Percentiles rank a stretch among this genome's conserved stretches.
phyloP scores from a whole-genome alignment of 75 land plant species.

The Chamaecyparis obtusa region DNA sequence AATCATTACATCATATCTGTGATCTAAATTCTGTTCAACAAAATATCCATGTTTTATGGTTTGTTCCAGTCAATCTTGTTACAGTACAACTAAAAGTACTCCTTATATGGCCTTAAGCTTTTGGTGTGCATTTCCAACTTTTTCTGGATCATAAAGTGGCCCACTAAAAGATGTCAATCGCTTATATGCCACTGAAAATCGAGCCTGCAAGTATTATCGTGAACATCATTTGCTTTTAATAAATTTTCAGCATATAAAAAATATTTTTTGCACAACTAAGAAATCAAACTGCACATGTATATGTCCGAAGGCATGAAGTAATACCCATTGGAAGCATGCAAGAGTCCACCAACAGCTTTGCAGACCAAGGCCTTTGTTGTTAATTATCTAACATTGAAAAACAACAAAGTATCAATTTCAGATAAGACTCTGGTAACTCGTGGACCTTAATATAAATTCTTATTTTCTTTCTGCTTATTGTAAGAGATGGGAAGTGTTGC shows the following conservation, averaged over 20 bases:
- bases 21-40: not conserved
- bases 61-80: not conserved
- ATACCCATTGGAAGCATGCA: conserved; percentile 81
- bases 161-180: conserved; percentile 43
- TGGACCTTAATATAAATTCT: not conserved
- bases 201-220: conserved; percentile 27
- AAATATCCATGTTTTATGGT: not conserved
- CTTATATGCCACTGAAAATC: conserved; percentile 33
- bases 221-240: not conserved
- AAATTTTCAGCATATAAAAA: not conserved
- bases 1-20: not conserved
- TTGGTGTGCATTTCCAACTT: conserved; percentile 8
- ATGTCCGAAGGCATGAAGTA: not conserved
- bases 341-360: conserved; percentile 79
- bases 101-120: conserved; percentile 40
- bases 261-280: not conserved
- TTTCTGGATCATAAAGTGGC: conserved; percentile 31
- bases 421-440: not conserved
- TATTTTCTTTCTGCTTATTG: not conserved
- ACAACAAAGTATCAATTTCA: not conserved
- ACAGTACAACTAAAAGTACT: conserved; percentile 11
- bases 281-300: not conserved
- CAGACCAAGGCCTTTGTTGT: conserved; percentile 56
- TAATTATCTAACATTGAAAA: conserved; percentile 35
- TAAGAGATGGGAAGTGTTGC: not conserved